A percentile compares a stretch with the other conserved stretches of the same genome.
phyloP scores from a whole-genome alignment of 169 alveolate species.

The Babesia ovis region DNA sequence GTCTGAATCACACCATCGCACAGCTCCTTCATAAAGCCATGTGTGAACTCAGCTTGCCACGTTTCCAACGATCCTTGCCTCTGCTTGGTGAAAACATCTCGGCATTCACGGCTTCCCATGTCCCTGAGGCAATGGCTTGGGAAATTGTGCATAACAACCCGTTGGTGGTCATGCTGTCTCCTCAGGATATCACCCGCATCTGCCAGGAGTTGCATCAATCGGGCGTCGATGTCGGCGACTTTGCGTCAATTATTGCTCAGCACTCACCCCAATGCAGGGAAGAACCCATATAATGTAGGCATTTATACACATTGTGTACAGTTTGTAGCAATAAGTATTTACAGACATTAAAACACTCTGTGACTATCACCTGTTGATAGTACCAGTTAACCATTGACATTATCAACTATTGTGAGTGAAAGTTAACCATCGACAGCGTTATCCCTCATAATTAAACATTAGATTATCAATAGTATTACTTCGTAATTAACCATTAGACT shows the following conservation, averaged over 20 bases:
- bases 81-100: not conserved
- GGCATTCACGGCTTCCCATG: not conserved
- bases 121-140: slow-evolving; percentile 26
- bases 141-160: slow-evolving; percentile 46
- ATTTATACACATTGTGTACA: too few relatives aligned
- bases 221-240: slow-evolving; percentile 40
- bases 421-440: too few relatives aligned
- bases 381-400: too few relatives aligned
- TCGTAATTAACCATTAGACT: too few relatives aligned
- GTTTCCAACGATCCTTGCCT: not conserved
- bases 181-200: not conserved
- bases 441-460: too few relatives aligned
- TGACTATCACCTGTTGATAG: too few relatives aligned
- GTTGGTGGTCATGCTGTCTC: not conserved
- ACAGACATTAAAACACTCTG: too few relatives aligned
- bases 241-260: slow-evolving; percentile 28
- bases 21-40: not conserved
- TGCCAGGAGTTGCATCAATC: slow-evolving; percentile 1
- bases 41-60: not conserved
- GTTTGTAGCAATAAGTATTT: too few relatives aligned
- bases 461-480: too few relatives aligned
- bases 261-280: not conserved
- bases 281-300: not conserved
- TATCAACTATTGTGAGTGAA: too few relatives aligned
- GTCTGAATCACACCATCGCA: not conserved